Percentiles rank a stretch among this genome's conserved stretches.
These are phyloP conservation scores for Boehmeria nivea DNA, from an alignment of 306 rosid genomes.

Conservation along the genomic window DNA sequence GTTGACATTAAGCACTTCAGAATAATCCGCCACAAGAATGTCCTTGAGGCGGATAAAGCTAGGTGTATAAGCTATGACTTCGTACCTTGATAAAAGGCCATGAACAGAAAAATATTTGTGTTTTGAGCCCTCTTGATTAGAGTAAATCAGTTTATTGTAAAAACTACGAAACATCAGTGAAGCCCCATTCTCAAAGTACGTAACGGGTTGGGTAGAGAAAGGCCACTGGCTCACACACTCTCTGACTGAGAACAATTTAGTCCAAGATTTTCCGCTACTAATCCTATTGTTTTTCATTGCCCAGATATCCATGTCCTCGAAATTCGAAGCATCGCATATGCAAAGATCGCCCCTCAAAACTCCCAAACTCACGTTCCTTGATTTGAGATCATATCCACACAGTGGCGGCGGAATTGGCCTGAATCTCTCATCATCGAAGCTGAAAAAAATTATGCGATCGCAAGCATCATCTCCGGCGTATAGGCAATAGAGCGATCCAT, in stretches of 20 bases:
- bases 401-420: slow-evolving; percentile 9
- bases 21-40: not conserved
- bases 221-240: not conserved
- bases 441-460: not conserved
- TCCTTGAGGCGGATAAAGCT: slow-evolving; percentile 11
- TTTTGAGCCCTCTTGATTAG: not conserved
- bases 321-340: too few species aligned
- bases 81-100: too few species aligned
- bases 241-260: not conserved
- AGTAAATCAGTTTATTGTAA: not conserved
- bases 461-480: not conserved
- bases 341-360: slow-evolving; percentile 9
- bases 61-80: not conserved
- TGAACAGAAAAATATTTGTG: too few species aligned
- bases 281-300: not conserved
- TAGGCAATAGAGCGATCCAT: slow-evolving; percentile 26
- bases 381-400: not conserved
- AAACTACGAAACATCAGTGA: not conserved
- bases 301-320: not conserved
- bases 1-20: not conserved
- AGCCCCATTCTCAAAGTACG: not conserved
- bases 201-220: not conserved
- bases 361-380: not conserved
- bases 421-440: slow-evolving; percentile 20
- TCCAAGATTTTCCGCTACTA: not conserved